Percentiles rank a stretch among this genome's conserved stretches.
Conservation (phyloP, 768 basidiomycete species). For the Phylloporus arenicola region DNA sequence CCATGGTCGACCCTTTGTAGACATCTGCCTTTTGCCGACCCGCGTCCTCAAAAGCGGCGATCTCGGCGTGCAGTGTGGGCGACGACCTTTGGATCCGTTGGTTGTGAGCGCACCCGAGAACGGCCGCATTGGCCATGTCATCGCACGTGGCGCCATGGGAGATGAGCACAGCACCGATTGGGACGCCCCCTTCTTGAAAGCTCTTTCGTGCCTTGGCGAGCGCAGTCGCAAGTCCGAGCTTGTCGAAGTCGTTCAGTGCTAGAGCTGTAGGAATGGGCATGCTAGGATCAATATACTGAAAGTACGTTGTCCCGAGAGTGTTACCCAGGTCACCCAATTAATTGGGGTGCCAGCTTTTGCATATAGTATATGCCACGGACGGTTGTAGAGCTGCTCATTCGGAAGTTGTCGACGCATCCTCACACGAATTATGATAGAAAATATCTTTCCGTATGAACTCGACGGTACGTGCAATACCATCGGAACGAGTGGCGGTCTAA, state of each 20-base stretch:
- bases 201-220: conserved; percentile 42
- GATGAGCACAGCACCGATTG: conserved; percentile 53
- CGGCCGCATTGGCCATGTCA: conserved; percentile 4
- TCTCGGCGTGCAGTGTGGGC: conserved; percentile 45
- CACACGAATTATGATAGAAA: too few relatives aligned
- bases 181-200: conserved; percentile 51
- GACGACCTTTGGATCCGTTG: conserved; percentile 40
- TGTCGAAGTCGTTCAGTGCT: conserved; percentile 17
- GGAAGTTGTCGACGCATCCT: too few relatives aligned
- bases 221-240: conserved; percentile 30
- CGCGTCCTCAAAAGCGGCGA: conserved; percentile 46
- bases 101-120: conserved; percentile 44
- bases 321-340: too few relatives aligned
- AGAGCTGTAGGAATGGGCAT: background rate
- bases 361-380: too few relatives aligned
- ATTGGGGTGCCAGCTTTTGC: too few relatives aligned
- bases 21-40: conserved; percentile 42
- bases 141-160: conserved; percentile 17
- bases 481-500: too few relatives aligned
- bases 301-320: too few relatives aligned
- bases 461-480: too few relatives aligned
- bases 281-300: background rate
- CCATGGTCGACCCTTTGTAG: conserved; percentile 48
- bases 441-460: too few relatives aligned
- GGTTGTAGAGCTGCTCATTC: too few relatives aligned